A percentile compares a stretch with the other conserved stretches of the same genome.
Conservation (phyloP, 495 filamentous ascomycete species). For the Articulospora tetracladia region DNA sequence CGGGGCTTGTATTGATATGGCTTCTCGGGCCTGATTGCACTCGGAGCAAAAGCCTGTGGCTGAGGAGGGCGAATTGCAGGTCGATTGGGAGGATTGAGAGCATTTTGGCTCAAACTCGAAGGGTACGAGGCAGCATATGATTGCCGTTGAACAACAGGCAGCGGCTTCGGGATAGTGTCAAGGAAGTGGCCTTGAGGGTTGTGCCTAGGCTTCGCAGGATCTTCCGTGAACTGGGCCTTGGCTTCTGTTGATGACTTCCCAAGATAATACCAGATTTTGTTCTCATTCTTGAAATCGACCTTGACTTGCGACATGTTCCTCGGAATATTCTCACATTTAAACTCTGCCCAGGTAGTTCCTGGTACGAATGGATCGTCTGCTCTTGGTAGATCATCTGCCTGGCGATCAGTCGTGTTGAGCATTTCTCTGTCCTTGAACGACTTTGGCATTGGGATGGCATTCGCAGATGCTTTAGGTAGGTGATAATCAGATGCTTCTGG, state of each 20-base stretch:
- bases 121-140: conserved; percentile 29
- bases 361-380: conserved; percentile 66
- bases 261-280: conserved; percentile 88
- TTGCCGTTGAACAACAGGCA: conserved; percentile 29
- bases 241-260: conserved; percentile 85
- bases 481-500: conserved; percentile 61
- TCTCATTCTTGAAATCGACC: conserved; percentile 62
- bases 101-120: conserved; percentile 18
- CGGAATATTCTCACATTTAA: conserved; percentile 53
- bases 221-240: conserved; percentile 87
- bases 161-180: conserved; percentile 54
- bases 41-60: background rate
- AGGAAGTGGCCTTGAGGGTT: conserved; percentile 59
- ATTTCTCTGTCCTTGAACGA: conserved; percentile 50
- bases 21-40: conserved; percentile 33
- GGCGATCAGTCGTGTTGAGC: conserved; percentile 52
- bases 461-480: conserved; percentile 58
- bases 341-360: conserved; percentile 76
- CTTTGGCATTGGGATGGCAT: conserved; percentile 52
- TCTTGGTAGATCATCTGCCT: conserved; percentile 56
- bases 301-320: conserved; percentile 50
- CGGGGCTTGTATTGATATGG: conserved; percentile 56
- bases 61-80: conserved; percentile 6
- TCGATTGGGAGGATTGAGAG: conserved; percentile 15
- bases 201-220: conserved; percentile 53